phyloP scores from a whole-genome alignment of 768 basidiomycete genomes.

The Termitomyces sp. region DNA sequence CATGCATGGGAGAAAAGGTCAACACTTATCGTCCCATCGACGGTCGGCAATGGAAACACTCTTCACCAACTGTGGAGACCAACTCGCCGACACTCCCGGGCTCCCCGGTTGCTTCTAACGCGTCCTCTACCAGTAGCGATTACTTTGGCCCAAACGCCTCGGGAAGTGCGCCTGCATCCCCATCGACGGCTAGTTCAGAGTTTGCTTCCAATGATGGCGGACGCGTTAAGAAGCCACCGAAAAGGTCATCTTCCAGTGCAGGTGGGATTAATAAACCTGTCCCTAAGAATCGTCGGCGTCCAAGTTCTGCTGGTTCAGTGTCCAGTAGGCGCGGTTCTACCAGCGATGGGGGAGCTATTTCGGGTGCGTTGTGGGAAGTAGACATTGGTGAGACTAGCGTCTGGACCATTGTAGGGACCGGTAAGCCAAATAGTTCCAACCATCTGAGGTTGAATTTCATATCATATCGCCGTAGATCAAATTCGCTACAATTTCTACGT shows the following conservation, averaged over 20 bases:
- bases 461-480: slow-evolving; percentile 51
- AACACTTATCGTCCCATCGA: slow-evolving; percentile 86
- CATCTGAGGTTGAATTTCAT: background rate
- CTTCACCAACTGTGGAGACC: slow-evolving; percentile 31
- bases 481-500: slow-evolving; percentile 92
- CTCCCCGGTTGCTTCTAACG: slow-evolving; percentile 66
- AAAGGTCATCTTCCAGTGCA: slow-evolving; percentile 72
- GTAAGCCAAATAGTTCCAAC: slow-evolving; percentile 31
- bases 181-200: slow-evolving; percentile 54
- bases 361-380: slow-evolving; percentile 81
- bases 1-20: slow-evolving; percentile 91
- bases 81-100: slow-evolving; percentile 58
- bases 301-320: slow-evolving; percentile 71
- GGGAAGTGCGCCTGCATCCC: slow-evolving; percentile 66
- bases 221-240: slow-evolving; percentile 63
- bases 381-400: slow-evolving; percentile 92
- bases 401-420: slow-evolving; percentile 92
- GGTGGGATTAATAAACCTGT: slow-evolving; percentile 50
- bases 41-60: slow-evolving; percentile 70
- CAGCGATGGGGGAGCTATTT: slow-evolving; percentile 65
- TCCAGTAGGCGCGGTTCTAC: slow-evolving; percentile 60
- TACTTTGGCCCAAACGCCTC: slow-evolving; percentile 56
- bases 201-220: slow-evolving; percentile 80
- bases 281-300: slow-evolving; percentile 60
- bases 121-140: slow-evolving; percentile 50